phyloP scores from a whole-genome alignment of 176 grass and related monocot species.

The Guadua angustifolia region DNA sequence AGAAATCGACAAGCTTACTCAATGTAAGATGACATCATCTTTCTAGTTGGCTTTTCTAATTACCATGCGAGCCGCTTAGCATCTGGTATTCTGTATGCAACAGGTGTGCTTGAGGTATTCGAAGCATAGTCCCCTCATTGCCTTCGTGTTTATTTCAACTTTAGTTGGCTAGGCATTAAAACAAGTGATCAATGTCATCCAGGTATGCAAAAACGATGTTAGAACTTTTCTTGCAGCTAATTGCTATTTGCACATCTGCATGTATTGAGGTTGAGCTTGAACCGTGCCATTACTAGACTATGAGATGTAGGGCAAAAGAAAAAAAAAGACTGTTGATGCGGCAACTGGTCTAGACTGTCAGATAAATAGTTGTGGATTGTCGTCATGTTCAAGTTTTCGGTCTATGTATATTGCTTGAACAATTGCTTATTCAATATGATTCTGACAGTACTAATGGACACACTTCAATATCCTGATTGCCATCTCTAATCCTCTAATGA shows the following conservation, averaged over 20 bases:
- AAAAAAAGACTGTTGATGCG: background rate
- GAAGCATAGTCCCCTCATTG: constrained; percentile 52
- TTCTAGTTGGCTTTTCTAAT: background rate
- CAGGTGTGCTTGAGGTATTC: constrained; percentile 55
- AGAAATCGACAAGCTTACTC: constrained; percentile 62
- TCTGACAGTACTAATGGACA: background rate
- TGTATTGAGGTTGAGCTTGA: constrained; percentile 21
- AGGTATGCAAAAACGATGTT: constrained; percentile 46
- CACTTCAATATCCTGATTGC: background rate
- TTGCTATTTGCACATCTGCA: background rate
- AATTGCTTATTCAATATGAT: constrained; percentile 4
- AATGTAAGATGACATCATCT: constrained; percentile 58
- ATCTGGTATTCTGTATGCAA: constrained; percentile 30
- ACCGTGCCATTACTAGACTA: background rate
- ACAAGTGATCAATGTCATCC: constrained; percentile 83
- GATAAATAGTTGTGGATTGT: too few species aligned
- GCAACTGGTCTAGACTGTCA: background rate
- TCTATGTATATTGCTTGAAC: background rate
- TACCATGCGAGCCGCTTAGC: background rate
- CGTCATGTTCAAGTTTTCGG: constrained; percentile 14
- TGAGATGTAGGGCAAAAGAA: background rate
- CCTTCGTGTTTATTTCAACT: constrained; percentile 65
- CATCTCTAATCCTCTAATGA: too few species aligned
- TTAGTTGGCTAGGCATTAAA: constrained; percentile 76
- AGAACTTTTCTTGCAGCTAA: background rate